phyloP scores from a whole-genome alignment of 495 filamentous ascomycete genomes.

The Neurospora pannonica region DNA sequence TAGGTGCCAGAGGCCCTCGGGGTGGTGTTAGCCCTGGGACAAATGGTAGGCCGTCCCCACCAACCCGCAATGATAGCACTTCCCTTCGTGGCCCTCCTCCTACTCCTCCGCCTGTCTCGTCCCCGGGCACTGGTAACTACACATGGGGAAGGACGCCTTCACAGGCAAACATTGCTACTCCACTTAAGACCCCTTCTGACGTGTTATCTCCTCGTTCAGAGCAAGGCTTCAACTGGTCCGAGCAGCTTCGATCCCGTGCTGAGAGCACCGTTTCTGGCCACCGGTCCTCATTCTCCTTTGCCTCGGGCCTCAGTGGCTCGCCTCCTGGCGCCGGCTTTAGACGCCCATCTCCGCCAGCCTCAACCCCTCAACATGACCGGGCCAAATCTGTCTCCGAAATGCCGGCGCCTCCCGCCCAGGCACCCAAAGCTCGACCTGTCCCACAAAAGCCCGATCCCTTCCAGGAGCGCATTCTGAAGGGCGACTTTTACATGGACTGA shows the following conservation, averaged over 20 bases:
- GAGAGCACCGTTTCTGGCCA: constrained; percentile 60
- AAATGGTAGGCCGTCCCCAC: constrained; percentile 38
- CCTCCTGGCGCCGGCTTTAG: constrained; percentile 29
- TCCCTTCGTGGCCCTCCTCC: constrained; percentile 12
- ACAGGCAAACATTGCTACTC: constrained; percentile 46
- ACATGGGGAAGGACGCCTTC: constrained; percentile 22
- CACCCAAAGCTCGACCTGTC: constrained; percentile 28
- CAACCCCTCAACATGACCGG: constrained; percentile 51
- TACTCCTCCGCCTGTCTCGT: constrained; percentile 12
- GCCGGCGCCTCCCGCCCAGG: constrained; percentile 48
- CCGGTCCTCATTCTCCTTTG: constrained; percentile 35
- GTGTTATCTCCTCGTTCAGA: constrained; percentile 48
- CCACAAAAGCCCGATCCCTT: constrained; percentile 73
- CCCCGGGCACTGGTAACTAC: constrained; percentile 14
- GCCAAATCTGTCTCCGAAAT: constrained; percentile 61
- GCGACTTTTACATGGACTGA: constrained; percentile 97
- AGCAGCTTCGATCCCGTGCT: constrained; percentile 81
- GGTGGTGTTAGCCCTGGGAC: constrained; percentile 34
- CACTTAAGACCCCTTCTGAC: constrained; percentile 52
- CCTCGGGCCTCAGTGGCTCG: constrained; percentile 23
- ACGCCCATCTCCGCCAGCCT: constrained; percentile 16
- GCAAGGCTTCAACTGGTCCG: constrained; percentile 89
- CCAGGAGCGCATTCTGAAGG: constrained; percentile 92
- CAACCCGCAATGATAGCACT: constrained; percentile 18
- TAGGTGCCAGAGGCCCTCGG: constrained; percentile 54